Base-by-base conservation (phyloP, 2,329 filamentous ascomycete genomes). In the Chalara sp. region DNA sequence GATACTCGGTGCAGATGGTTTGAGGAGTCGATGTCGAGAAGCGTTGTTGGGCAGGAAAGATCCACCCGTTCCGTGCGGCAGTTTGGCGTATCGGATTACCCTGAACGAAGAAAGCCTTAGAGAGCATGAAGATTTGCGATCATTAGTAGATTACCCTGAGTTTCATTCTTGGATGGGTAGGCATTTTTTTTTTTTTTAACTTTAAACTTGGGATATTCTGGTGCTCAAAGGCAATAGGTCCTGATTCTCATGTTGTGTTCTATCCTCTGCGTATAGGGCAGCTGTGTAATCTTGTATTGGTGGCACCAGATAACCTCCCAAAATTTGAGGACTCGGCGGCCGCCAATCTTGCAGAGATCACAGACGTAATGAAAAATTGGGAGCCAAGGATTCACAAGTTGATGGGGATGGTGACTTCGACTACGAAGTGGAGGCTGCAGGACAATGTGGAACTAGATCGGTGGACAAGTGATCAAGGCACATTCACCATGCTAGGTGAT, bases 131-230 rank as follows among this genome's bases (percentile, higher is more conserved):
- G 72, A 77, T 0, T 76, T 80, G 53, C 69, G 83, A 1, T 65
- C 79, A 29, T 71, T 87, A 4, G 70, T 86, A 10, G 72, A 81
- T 43, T 71, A 71, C 12, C 76, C 83, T 50, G 68, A 70, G 6
- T 81, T 80, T 28, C 37, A 47, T 11, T 52, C 55, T 32, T 65
- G 63, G 62, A 52, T 37, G n/a, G 35, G 35, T 37, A n/a, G n/a
- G n/a, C n/a, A 21, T 2, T 21, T 21, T 21, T 21, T 21, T 2
- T 21, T 21, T 21, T 21, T 21, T 21, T 21, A 21, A 21, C 2
- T 21, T 21, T 21, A 21, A 21, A 21, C 21, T 21, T 21, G 21
- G 21, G 21, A 21, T 21, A 21, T 21, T 21, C 21, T 21, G 21
- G 21, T 21, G 21, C 21, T 21, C 21, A 21, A 21, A 21, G 21